These are phyloP conservation scores for Penicillium sp. DNA, from an alignment of 2,329 filamentous ascomycete genomes.

Conservation along the genomic window DNA sequence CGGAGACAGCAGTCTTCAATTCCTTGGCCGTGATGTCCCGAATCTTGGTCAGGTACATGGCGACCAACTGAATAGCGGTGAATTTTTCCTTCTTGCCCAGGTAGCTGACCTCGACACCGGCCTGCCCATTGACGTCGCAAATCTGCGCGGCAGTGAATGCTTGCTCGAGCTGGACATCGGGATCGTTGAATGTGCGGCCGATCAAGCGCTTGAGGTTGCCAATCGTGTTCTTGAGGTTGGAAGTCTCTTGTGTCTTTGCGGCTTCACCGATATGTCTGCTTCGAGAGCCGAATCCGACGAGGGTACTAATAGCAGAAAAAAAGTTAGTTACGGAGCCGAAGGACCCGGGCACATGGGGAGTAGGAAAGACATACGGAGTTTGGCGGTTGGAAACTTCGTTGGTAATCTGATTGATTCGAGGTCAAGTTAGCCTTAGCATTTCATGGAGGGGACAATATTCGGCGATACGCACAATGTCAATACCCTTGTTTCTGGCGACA, in stretches of 20 bases:
- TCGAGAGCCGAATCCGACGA: slow-evolving; percentile 95
- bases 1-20: slow-evolving; percentile 87
- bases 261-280: slow-evolving; percentile 91
- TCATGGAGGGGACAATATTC: slow-evolving; percentile 20
- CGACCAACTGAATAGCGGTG: slow-evolving; percentile 88
- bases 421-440: slow-evolving; percentile 22
- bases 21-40: slow-evolving; percentile 85
- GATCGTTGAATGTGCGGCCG: slow-evolving; percentile 84
- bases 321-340: slow-evolving; percentile 26
- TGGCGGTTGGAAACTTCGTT: slow-evolving; percentile 99
- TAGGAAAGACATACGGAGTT: slow-evolving; percentile 77
- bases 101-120: slow-evolving; percentile 92
- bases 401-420: slow-evolving; percentile 70
- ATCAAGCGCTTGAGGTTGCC: slow-evolving; percentile 88
- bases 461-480: slow-evolving; percentile 85
- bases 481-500: slow-evolving; percentile 96
- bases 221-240: slow-evolving; percentile 99
- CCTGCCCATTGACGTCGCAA: slow-evolving; percentile 89
- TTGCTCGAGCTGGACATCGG: slow-evolving; percentile 92
- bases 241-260: slow-evolving; percentile 98
- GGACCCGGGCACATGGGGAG: slow-evolving; percentile 10
- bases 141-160: slow-evolving; percentile 85
- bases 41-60: slow-evolving; percentile 96
- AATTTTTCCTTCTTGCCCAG: slow-evolving; percentile 94
- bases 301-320: slow-evolving; percentile 63